A percentile compares a stretch with the other conserved stretches of the same genome.
Evolutionary conservation across 2,329 filamentous ascomycete species (phyloP).

Genomic region (Botrytis porri): DNA sequence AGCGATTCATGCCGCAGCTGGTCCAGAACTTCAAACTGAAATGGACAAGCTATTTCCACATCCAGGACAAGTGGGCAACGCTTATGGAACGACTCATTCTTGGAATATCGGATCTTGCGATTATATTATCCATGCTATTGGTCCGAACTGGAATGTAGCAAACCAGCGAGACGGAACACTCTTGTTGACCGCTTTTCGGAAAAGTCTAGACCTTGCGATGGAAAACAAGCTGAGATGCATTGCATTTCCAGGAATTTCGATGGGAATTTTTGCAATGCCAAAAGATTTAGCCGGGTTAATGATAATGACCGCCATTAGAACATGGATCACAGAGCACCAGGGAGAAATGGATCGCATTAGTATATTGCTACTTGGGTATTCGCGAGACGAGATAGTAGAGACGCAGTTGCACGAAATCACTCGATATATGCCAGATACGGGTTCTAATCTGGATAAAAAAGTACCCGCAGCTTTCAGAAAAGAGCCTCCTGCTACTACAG

Average conservation of each 20-base stretch:
- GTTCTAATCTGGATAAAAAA: too few species aligned
- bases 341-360: slow-evolving; percentile 1
- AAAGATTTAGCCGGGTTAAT: neutral
- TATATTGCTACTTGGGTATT: neutral
- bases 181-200: neutral
- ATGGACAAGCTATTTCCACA: neutral
- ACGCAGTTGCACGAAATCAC: neutral
- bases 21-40: neutral
- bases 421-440: neutral
- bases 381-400: neutral
- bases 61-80: neutral
- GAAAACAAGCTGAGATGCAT: neutral
- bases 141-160: neutral
- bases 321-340: neutral
- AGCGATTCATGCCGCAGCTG: neutral
- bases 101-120: neutral
- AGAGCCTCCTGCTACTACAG: neutral
- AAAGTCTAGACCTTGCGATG: neutral
- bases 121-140: slow-evolving; percentile 11
- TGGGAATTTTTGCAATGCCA: neutral
- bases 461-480: neutral
- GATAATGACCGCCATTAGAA: neutral
- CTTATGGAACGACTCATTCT: slow-evolving; percentile 5
- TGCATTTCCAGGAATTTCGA: neutral
- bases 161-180: neutral